A percentile compares a stretch with the other conserved stretches of the same genome.
These are phyloP conservation scores for Malus sieversii DNA, from an alignment of 306 rosid species.

Conservation along the genomic window DNA sequence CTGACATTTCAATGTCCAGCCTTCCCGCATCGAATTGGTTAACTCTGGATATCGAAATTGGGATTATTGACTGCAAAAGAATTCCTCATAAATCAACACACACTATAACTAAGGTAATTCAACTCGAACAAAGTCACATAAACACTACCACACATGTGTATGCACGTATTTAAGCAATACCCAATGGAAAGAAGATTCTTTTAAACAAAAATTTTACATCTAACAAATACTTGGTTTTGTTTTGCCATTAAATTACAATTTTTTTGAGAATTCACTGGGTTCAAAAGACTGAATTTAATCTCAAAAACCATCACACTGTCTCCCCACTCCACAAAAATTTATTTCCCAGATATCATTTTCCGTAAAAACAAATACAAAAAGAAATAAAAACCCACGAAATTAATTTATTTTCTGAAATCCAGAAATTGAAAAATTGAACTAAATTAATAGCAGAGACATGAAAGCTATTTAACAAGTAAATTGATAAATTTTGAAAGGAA, in stretches of 20 bases:
- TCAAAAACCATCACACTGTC: background rate
- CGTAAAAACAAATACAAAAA: background rate
- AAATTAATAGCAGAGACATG: background rate
- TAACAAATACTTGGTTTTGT: background rate
- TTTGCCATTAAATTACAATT: background rate
- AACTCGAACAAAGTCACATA: background rate
- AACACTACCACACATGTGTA: background rate
- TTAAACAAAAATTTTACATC: background rate
- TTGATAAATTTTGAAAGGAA: background rate
- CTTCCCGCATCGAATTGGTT: constrained; percentile 96
- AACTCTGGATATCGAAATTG: constrained; percentile 88
- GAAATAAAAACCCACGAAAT: background rate
- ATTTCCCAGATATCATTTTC: background rate
- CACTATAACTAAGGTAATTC: background rate
- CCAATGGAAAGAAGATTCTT: background rate
- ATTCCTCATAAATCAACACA: background rate
- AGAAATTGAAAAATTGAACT: background rate
- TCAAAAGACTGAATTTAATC: background rate
- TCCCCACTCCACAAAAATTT: background rate
- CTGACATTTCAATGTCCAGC: constrained; percentile 90
- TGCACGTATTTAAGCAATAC: background rate
- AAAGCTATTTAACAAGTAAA: background rate
- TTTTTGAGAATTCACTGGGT: background rate
- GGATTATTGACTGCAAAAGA: constrained; percentile 47
- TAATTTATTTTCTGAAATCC: background rate